A percentile compares a stretch with the other conserved stretches of the same genome.
phyloP scores from a whole-genome alignment of 1,284 basidiomycete genomes.

The Ceraceosorus bombacis region DNA sequence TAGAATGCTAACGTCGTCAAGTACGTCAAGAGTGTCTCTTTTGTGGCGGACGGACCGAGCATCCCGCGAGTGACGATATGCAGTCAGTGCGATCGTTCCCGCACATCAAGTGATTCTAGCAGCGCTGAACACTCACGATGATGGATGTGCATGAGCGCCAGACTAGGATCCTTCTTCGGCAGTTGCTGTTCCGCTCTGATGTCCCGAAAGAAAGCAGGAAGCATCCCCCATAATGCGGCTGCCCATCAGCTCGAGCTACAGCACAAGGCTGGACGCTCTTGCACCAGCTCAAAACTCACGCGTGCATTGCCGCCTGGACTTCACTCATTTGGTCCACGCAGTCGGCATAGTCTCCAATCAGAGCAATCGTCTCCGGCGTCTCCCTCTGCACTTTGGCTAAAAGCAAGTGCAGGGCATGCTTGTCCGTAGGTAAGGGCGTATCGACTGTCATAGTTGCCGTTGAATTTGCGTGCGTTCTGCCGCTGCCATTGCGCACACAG shows the following conservation, averaged over 20 bases:
- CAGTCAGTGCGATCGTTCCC: conserved; percentile 40
- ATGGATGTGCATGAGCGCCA: conserved; percentile 66
- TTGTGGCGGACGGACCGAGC: conserved; percentile 2
- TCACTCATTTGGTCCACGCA: conserved; percentile 55
- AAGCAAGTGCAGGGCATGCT: conserved; percentile 54
- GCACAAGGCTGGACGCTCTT: neutral
- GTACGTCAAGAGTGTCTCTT: conserved; percentile 67
- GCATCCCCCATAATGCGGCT: too few relatives aligned
- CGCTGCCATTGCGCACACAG: too few relatives aligned
- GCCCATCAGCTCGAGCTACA: too few relatives aligned
- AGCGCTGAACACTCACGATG: conserved; percentile 51
- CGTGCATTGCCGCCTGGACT: conserved; percentile 56
- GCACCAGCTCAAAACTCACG: conserved; percentile 23
- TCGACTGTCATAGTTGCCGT: conserved; percentile 2
- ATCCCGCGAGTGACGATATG: conserved; percentile 8
- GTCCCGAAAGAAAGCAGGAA: too few relatives aligned
- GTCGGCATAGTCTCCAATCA: conserved; percentile 54
- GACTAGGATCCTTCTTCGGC: too few relatives aligned
- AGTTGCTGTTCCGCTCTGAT: too few relatives aligned
- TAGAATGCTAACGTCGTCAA: conserved; percentile 86
- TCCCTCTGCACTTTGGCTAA: conserved; percentile 69
- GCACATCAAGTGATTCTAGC: conserved; percentile 48
- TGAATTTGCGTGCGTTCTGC: too few relatives aligned
- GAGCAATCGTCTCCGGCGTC: conserved; percentile 63
- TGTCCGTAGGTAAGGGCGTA: conserved; percentile 11